Evolutionary conservation across 2,329 filamentous ascomycete genomes (phyloP), one percentile per base, ranked within the genome.

Genomic region (Tolypocladium cylindrosporum): DNA sequence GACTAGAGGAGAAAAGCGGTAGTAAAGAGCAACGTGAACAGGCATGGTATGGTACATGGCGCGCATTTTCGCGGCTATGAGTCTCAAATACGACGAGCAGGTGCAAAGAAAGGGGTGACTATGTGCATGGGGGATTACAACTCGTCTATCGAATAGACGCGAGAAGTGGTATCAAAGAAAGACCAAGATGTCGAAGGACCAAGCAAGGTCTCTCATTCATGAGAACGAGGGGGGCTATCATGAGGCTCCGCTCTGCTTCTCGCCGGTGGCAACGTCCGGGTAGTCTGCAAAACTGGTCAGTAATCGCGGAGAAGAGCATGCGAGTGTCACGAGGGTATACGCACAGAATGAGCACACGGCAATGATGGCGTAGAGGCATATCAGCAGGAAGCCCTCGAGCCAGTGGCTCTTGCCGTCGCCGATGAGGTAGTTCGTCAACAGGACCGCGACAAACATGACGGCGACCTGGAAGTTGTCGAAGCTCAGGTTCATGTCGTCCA

Each of bases 391-490:
- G 3, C 90, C 90, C 71, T 94, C 90, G 0, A 93, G 79, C 76
- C 90, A 94, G 65, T 93, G 90, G 61, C 87, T 91, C 69, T 90
- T 84, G 37, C 90, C 91, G 65, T 95, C 90, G 24, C 87, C 80
- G 54, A 95, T 90, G 50, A 96, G 74, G 69, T 95, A 96, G 69
- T 95, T 96, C 59, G 92, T 89, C 40, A 96, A 79, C 48, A 96
- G 83, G 0, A 90, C 89, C 2, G 90, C 86, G 14, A 94, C 89
- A 64, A 96, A 95, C 45, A 96, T 76, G 45, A 89, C 87, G 27
- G 91, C 88, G 16, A 96, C 86, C 74, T 96, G 90, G 77, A 97
- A 97, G 1, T 86, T 86, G 68, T 95, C 90, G 69, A 96, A 94
- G 70, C 87, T 87, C 6, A 96, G 80, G 24, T 86, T 90, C 90